phyloP scores from a whole-genome alignment of 169 alveolate species.

The Plasmodium sp. region DNA sequence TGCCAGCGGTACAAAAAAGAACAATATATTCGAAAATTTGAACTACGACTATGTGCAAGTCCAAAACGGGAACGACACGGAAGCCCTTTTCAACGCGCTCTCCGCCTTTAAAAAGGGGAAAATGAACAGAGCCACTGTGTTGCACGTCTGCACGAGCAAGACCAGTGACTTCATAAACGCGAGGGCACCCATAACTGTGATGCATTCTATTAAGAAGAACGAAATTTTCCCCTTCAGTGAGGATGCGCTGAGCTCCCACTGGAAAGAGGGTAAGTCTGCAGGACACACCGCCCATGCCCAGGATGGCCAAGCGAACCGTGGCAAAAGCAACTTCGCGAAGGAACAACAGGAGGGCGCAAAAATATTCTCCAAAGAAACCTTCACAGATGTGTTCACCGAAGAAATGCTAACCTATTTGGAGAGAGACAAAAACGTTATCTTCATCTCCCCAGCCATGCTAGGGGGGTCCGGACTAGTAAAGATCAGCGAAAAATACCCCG shows the following conservation, averaged over 20 bases:
- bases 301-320: background rate
- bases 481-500: slow-evolving; percentile 80
- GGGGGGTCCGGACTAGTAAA: slow-evolving; percentile 88
- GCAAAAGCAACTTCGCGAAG: background rate
- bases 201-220: slow-evolving; percentile 81
- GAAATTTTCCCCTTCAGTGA: slow-evolving; percentile 27
- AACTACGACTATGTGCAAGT: slow-evolving; percentile 84
- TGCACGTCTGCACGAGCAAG: slow-evolving; percentile 86
- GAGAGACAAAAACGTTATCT: slow-evolving; percentile 76
- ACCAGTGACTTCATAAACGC: slow-evolving; percentile 85
- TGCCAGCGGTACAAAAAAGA: background rate
- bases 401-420: slow-evolving; percentile 81
- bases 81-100: slow-evolving; percentile 77
- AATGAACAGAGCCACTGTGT: slow-evolving; percentile 77
- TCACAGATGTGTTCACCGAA: slow-evolving; percentile 81
- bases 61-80: slow-evolving; percentile 85
- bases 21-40: slow-evolving; percentile 67
- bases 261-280: background rate
- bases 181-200: slow-evolving; percentile 79
- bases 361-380: slow-evolving; percentile 62
- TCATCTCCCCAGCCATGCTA: slow-evolving; percentile 90
- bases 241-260: background rate
- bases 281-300: background rate
- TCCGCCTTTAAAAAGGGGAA: slow-evolving; percentile 18
- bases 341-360: background rate